phyloP scores from a whole-genome alignment of 2,329 filamentous ascomycete species.

The Seiridium cupressi region DNA sequence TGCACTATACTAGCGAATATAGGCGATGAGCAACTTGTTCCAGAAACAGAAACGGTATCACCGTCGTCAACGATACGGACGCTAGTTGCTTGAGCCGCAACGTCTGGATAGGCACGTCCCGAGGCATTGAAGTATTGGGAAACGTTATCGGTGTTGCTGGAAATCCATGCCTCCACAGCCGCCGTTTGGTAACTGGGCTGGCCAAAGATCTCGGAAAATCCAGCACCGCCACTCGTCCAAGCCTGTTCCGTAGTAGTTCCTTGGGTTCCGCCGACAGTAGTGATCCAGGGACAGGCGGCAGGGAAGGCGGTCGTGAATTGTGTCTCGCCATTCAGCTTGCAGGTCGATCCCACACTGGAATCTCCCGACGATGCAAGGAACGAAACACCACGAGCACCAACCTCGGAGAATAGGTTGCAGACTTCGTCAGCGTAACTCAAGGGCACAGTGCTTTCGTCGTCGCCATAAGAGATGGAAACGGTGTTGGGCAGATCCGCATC shows the following conservation, averaged over 20 bases:
- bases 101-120: constrained; percentile 52
- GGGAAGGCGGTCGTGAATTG: constrained; percentile 51
- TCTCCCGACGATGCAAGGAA: constrained; percentile 64
- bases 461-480: constrained; percentile 66
- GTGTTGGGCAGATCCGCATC: constrained; percentile 55
- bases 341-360: constrained; percentile 50
- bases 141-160: constrained; percentile 22
- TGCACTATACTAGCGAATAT: constrained; percentile 54
- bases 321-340: constrained; percentile 46
- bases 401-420: constrained; percentile 61
- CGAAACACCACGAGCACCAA: constrained; percentile 62
- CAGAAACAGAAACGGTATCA: constrained; percentile 18
- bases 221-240: constrained; percentile 48
- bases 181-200: constrained; percentile 44
- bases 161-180: constrained; percentile 41
- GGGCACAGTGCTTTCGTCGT: constrained; percentile 63
- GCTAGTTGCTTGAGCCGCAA: constrained; percentile 43
- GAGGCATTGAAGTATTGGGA: constrained; percentile 18
- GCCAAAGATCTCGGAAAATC: constrained; percentile 48
- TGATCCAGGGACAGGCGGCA: constrained; percentile 40
- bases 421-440: constrained; percentile 53
- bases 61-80: constrained; percentile 38
- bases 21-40: constrained; percentile 47
- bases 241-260: constrained; percentile 23
- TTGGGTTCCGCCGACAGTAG: constrained; percentile 21